Evolutionary conservation across 2,329 filamentous ascomycete species (phyloP).

Genomic region (Stachybotrys elegans): DNA sequence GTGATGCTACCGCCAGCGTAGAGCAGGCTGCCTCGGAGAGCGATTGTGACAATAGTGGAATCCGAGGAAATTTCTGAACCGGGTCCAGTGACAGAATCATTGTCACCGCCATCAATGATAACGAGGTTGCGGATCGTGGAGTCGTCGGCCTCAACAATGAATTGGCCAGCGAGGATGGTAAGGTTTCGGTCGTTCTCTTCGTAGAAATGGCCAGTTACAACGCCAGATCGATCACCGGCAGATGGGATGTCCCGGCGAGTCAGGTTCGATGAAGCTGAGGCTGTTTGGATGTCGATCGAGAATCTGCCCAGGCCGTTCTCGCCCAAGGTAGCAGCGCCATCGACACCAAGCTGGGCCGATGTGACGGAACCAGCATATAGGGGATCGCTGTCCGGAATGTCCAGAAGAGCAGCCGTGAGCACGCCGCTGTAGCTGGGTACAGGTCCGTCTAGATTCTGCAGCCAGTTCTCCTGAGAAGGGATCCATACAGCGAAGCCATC

Average conservation of each 20-base stretch:
- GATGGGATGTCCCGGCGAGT: conserved; percentile 42
- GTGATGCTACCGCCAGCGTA: conserved; percentile 79
- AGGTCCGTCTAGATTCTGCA: conserved; percentile 67
- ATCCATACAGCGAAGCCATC: conserved; percentile 89
- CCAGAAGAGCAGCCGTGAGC: conserved; percentile 64
- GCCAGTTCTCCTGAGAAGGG: conserved; percentile 78
- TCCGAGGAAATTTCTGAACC: conserved; percentile 59
- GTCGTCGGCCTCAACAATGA: conserved; percentile 64
- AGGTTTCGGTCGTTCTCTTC: conserved; percentile 65
- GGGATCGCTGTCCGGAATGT: conserved; percentile 56
- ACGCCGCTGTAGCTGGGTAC: conserved; percentile 66
- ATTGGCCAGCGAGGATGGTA: conserved; percentile 85
- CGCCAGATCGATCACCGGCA: conserved; percentile 51
- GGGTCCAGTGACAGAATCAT: conserved; percentile 64
- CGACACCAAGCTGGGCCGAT: conserved; percentile 68
- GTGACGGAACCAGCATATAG: conserved; percentile 81
- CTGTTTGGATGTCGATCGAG: conserved; percentile 49
- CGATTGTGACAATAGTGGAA: conserved; percentile 72
- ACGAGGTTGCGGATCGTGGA: conserved; percentile 74
- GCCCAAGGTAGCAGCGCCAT: conserved; percentile 65
- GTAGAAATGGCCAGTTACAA: conserved; percentile 78
- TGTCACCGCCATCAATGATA: conserved; percentile 73
- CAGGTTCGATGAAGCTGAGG: conserved; percentile 28
- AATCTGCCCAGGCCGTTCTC: conserved; percentile 48
- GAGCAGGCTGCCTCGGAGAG: conserved; percentile 60